These are phyloP conservation scores for Dioscorea cayenensis DNA, from an alignment of 116 monocot species.

Conservation along the genomic window DNA sequence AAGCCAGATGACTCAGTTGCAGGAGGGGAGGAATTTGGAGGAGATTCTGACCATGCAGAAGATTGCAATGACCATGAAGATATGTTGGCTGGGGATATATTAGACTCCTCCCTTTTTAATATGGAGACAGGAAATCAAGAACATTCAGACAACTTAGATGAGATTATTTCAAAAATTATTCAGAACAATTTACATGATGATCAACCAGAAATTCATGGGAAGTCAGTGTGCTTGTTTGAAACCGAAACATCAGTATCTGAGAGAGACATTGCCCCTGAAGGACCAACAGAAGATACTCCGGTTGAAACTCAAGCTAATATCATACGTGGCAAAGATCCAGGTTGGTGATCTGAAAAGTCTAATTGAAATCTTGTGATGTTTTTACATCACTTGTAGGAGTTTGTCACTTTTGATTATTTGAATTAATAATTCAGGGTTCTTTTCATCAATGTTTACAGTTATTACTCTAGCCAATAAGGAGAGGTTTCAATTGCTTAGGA, in stretches of 20 bases:
- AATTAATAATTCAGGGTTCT: conserved; percentile 21
- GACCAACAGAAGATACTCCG: conserved; percentile 10
- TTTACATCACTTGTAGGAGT: too few relatives aligned
- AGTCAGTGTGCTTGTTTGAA: conserved; percentile 3
- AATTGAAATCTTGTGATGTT: not conserved
- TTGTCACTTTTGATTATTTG: not conserved
- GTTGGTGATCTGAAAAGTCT: not conserved
- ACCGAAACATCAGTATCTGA: not conserved
- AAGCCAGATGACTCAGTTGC: conserved; percentile 5
- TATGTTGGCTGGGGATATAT: not conserved
- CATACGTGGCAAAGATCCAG: conserved; percentile 5
- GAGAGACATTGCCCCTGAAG: not conserved
- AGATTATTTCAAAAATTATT: not conserved
- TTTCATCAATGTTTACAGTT: too few relatives aligned
- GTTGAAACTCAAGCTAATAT: conserved; percentile 4
- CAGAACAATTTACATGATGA: conserved; percentile 1
- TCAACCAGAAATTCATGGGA: conserved; percentile 4
- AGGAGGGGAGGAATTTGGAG: conserved; percentile 6
- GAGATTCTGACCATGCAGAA: conserved; percentile 8
- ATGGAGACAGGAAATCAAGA: conserved; percentile 6
- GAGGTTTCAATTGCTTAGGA: conserved; percentile 13
- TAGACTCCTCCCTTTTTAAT: not conserved
- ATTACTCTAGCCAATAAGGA: conserved; percentile 48
- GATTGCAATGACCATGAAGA: conserved; percentile 7
- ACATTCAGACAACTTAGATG: not conserved